Base-by-base conservation (phyloP, 805 yeast species). In the Blastobotrys muscicola region DNA sequence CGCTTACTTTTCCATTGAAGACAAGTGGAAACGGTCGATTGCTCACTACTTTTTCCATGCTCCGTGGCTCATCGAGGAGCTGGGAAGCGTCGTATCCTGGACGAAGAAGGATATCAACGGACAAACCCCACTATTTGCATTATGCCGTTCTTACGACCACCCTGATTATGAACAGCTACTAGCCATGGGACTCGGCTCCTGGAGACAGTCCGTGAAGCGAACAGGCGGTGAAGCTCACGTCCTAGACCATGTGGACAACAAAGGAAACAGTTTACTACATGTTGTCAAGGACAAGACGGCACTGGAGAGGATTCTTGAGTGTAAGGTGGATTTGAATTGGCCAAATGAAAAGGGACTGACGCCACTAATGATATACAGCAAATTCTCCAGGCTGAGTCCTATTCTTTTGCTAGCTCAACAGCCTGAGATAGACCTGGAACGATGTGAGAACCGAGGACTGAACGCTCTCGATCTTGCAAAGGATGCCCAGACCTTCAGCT, bases 121-220 rank as follows among this genome's bases (percentile, higher is more conserved):
- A 0, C 85, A 83, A 52, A 85, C 97, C 0, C 94, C 97, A 0
- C 63, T 90, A 8, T 76, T 82, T 60, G 72, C 85, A 2, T 62
- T 85, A 2, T 78, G 85, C 50, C 65, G 95, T 43, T 77, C 87
- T 50, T 89, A 89, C 60, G 96, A 87, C 58, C 87, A 83, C 50
- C 64, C 74, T 0, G 61, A 76, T 30, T 89, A 87, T 58, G 57
- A 66, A 2, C 55, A 55, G 2, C 42, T 50, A 36, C 33, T 50
- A 8, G 43, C 34, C 3, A n/a, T 26, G 10, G 55, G 51, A 7
- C 39, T 52, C 15, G 35, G 32, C 14, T 45, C 50, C 6, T 52
- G 55, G 53, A 31, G 36, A 34, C 16, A 34, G 36, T 16, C 37
- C 41, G 26, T 20, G 6, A 20, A 6, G 26, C 26, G 26, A 4